A percentile compares a stretch with the other conserved stretches of the same genome.
Evolutionary conservation across 441 rosid species (phyloP).

Genomic region (Euphorbia celastroides): DNA sequence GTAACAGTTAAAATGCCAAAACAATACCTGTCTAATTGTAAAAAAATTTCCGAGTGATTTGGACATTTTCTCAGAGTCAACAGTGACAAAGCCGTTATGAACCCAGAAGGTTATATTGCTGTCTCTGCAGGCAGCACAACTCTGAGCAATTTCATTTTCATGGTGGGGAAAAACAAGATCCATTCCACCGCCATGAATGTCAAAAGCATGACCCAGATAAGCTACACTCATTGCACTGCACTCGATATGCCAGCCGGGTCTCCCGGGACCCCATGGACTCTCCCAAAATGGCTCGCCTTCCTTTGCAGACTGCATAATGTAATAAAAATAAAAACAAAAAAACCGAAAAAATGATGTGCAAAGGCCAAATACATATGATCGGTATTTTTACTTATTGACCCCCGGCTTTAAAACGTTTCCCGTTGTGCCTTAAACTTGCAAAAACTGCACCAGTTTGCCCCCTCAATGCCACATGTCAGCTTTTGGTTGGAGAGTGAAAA

Average conservation of each 20-base stretch:
- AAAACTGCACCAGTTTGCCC: not conserved
- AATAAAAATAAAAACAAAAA: not conserved
- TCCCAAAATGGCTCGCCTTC: conserved; percentile 88
- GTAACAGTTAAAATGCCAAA: not conserved
- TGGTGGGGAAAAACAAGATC: conserved; percentile 96
- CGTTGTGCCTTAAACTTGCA: no score
- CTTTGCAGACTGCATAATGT: conserved; percentile 58
- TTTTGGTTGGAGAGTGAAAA: no score
- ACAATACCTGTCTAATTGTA: conserved; percentile 76
- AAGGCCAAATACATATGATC: no score
- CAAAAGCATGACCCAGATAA: conserved; percentile 76
- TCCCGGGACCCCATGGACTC: conserved; percentile 95
- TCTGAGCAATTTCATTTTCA: conserved; percentile 95
- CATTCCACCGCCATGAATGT: conserved; percentile 95
- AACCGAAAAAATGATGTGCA: no score
- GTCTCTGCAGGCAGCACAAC: conserved; percentile 77
- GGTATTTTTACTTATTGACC: no score
- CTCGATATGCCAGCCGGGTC: conserved; percentile 98
- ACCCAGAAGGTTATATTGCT: conserved; percentile 78
- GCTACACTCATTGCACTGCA: conserved; percentile 94
- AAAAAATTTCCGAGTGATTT: conserved; percentile 95
- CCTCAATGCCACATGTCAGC: not conserved
- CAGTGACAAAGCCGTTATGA: conserved; percentile 87
- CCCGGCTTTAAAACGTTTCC: no score
- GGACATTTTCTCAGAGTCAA: conserved; percentile 94